Conservation (phyloP, 176 grass and related monocot species). For the sorghum (Sorghum bicolor) region DNA sequence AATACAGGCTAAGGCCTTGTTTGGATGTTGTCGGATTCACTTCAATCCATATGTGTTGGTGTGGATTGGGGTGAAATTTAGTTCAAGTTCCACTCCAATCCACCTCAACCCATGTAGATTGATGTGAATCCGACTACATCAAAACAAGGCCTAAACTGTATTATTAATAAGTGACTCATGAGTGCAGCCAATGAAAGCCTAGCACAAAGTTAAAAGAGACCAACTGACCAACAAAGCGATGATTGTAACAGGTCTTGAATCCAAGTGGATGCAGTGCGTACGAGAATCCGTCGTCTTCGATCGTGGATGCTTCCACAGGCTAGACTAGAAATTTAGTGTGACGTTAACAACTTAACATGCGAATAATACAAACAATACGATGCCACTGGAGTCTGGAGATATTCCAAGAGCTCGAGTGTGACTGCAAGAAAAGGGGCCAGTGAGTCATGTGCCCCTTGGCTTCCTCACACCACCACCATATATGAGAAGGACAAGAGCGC, state of each 20-base stretch:
- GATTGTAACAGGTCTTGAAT: not conserved
- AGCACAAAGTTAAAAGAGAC: not conserved
- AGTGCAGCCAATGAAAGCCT: not conserved
- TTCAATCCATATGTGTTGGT: too few species aligned
- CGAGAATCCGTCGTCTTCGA: not conserved
- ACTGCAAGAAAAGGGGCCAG: constrained; percentile 30
- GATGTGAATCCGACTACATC: too few species aligned
- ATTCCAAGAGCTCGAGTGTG: constrained; percentile 37
- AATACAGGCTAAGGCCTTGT: too few species aligned
- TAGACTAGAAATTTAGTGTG: not conserved
- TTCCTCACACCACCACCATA: constrained; percentile 19
- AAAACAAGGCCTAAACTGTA: too few species aligned
- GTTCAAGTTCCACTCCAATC: too few species aligned
- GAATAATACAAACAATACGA: not conserved
- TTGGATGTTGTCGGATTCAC: too few species aligned
- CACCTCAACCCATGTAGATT: too few species aligned
- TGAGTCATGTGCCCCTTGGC: constrained; percentile 4
- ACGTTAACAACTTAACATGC: not conserved
- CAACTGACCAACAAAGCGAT: too few species aligned
- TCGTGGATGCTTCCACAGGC: not conserved
- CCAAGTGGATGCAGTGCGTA: not conserved
- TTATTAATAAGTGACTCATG: not conserved
- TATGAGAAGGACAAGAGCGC: constrained; percentile 31
- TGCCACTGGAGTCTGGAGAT: constrained; percentile 17
- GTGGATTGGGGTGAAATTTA: too few species aligned